Conservation (phyloP, 1,139 yeast species). For the Groenewaldozyma sp. region DNA sequence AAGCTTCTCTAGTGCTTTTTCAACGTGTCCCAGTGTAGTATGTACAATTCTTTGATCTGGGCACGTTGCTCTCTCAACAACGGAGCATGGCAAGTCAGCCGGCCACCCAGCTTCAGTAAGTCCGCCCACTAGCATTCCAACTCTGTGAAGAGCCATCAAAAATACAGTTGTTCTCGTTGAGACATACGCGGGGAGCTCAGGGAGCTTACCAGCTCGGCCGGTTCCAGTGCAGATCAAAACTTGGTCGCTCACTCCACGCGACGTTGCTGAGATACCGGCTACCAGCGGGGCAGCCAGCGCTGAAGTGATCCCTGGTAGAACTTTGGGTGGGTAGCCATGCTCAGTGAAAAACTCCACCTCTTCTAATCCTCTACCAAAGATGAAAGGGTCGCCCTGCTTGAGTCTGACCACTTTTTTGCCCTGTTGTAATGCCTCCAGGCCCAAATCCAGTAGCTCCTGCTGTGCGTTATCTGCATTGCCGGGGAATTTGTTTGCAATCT, state of each 20-base stretch:
- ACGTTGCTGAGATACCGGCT: constrained; percentile 83
- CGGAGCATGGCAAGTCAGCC: constrained; percentile 63
- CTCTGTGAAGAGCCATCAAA: constrained; percentile 83
- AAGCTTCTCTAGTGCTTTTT: constrained; percentile 63
- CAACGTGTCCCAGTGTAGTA: constrained; percentile 57
- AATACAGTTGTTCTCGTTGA: constrained; percentile 72
- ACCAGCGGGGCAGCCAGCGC: constrained; percentile 87
- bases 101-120: constrained; percentile 52
- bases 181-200: constrained; percentile 67
- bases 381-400: constrained; percentile 96
- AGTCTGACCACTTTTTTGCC: constrained; percentile 80
- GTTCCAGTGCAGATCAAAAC: constrained; percentile 92
- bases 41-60: constrained; percentile 85
- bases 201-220: constrained; percentile 78
- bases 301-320: constrained; percentile 83
- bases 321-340: constrained; percentile 63
- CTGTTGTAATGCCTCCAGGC: constrained; percentile 49
- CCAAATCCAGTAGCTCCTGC: constrained; percentile 64
- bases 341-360: constrained; percentile 60
- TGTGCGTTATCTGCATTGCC: constrained; percentile 96
- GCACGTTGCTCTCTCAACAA: constrained; percentile 86
- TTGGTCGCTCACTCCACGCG: constrained; percentile 87
- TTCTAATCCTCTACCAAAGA: constrained; percentile 96
- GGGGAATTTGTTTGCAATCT: constrained; percentile 89
- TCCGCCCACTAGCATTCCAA: constrained; percentile 54